phyloP scores from a whole-genome alignment of 768 basidiomycete genomes.

The Lactarius quietus region DNA sequence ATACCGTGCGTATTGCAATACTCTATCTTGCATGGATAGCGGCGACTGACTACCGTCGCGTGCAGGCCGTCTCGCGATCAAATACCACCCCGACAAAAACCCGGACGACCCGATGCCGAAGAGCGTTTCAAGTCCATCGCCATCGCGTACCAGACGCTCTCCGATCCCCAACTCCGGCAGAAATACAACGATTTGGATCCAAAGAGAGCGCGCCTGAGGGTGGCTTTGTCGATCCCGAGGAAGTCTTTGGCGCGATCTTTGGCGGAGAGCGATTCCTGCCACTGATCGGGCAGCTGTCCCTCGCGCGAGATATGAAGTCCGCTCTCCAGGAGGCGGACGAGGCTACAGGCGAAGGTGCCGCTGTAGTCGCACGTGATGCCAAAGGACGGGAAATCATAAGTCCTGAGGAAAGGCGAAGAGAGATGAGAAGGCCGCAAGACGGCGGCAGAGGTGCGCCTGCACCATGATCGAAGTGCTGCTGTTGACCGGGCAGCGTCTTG shows the following conservation, averaged over 20 bases:
- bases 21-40: not conserved
- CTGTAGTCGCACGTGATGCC: slow-evolving; percentile 45
- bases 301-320: slow-evolving; percentile 90
- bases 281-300: slow-evolving; percentile 84
- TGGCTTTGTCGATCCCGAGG: slow-evolving; percentile 84
- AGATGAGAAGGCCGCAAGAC: slow-evolving; percentile 70
- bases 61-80: slow-evolving; percentile 78
- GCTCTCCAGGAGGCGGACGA: slow-evolving; percentile 87
- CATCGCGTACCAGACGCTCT: slow-evolving; percentile 84
- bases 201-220: slow-evolving; percentile 81
- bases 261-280: slow-evolving; percentile 84
- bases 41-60: not conserved
- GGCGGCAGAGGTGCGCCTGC: slow-evolving; percentile 57
- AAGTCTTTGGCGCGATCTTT: slow-evolving; percentile 73
- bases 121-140: slow-evolving; percentile 90
- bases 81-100: slow-evolving; percentile 92
- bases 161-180: slow-evolving; percentile 66
- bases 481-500: slow-evolving; percentile 21
- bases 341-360: slow-evolving; percentile 39
- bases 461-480: slow-evolving; percentile 10
- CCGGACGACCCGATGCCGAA: slow-evolving; percentile 81
- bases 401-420: slow-evolving; percentile 41
- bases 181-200: slow-evolving; percentile 92
- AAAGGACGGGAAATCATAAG: slow-evolving; percentile 42
- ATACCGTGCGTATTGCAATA: slow-evolving; percentile 55